A percentile compares a stretch with the other conserved stretches of the same genome.
phyloP scores from a whole-genome alignment of 257 asterid genomes.

The Thymus mandschuricus region DNA sequence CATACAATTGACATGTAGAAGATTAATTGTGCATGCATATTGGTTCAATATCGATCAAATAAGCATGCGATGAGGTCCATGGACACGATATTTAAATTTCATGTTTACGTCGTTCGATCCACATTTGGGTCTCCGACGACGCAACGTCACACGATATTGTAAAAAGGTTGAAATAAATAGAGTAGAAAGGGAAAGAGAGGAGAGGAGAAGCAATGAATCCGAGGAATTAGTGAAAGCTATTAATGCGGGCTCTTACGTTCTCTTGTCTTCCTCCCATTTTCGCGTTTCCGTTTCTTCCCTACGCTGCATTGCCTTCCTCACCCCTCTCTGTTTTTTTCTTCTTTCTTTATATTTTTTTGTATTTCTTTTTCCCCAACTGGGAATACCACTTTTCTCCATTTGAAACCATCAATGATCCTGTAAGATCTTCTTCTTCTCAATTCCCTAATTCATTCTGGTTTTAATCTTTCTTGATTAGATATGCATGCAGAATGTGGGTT shows the following conservation, averaged over 20 bases:
- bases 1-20: too few relatives aligned
- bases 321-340: slow-evolving; percentile 15
- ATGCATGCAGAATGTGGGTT: slow-evolving; percentile 29
- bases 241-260: slow-evolving; percentile 27
- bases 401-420: slow-evolving; percentile 30
- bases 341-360: not conserved
- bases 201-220: slow-evolving; percentile 44
- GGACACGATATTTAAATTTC: too few relatives aligned
- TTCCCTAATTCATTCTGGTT: not conserved
- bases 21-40: too few relatives aligned
- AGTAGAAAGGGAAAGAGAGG: too few relatives aligned
- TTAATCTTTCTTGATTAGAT: not conserved
- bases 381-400: slow-evolving; percentile 35
- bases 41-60: too few relatives aligned
- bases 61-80: too few relatives aligned
- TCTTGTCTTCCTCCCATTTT: slow-evolving; percentile 5
- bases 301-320: slow-evolving; percentile 26
- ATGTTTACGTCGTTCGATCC: too few relatives aligned
- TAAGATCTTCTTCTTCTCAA: slow-evolving; percentile 1
- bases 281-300: slow-evolving; percentile 8
- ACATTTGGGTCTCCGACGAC: too few relatives aligned
- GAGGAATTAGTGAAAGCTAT: slow-evolving; percentile 48
- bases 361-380: slow-evolving; percentile 20
- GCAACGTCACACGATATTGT: too few relatives aligned
- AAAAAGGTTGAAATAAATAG: too few relatives aligned